Evolutionary conservation across 768 basidiomycete species (phyloP).

Genomic region (Tylopilus sp.): DNA sequence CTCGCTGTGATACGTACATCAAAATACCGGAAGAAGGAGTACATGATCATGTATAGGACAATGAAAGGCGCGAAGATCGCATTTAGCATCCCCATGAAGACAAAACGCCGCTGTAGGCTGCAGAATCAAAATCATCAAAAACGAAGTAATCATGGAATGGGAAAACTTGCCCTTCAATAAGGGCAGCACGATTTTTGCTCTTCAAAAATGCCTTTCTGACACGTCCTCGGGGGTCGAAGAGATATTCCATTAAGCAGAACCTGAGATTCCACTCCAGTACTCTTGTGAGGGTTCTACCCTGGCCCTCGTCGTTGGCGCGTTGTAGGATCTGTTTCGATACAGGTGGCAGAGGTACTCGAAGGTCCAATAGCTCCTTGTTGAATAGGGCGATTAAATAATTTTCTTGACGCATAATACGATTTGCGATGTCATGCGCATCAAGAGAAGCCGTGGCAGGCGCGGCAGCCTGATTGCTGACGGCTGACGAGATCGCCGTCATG

Average conservation of each 20-base stretch:
- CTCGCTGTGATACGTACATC: constrained; percentile 57
- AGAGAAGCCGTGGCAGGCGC: constrained; percentile 79
- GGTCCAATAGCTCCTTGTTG: constrained; percentile 92
- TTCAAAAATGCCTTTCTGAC: constrained; percentile 92
- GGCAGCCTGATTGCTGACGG: constrained; percentile 44
- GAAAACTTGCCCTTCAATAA: constrained; percentile 77
- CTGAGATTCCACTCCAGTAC: constrained; percentile 97
- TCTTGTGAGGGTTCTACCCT: constrained; percentile 79
- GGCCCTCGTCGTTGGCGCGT: constrained; percentile 48
- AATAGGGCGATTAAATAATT: constrained; percentile 98
- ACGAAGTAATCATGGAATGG: not conserved
- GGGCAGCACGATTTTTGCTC: constrained; percentile 67
- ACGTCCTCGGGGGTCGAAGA: constrained; percentile 87
- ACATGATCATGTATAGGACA: constrained; percentile 92
- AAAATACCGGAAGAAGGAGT: constrained; percentile 99
- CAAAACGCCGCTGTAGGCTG: constrained; percentile 81
- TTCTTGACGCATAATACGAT: constrained; percentile 96
- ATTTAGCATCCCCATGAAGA: constrained; percentile 97
- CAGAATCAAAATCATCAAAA: constrained; percentile 1
- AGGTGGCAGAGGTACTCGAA: constrained; percentile 75
- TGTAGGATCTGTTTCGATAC: constrained; percentile 48
- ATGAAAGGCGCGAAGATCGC: constrained; percentile 97
- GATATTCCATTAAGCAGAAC: constrained; percentile 92
- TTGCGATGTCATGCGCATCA: constrained; percentile 97
- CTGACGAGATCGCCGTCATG: constrained; percentile 79